phyloP scores from a whole-genome alignment of 768 basidiomycete species.

The Grammothele lineata region DNA sequence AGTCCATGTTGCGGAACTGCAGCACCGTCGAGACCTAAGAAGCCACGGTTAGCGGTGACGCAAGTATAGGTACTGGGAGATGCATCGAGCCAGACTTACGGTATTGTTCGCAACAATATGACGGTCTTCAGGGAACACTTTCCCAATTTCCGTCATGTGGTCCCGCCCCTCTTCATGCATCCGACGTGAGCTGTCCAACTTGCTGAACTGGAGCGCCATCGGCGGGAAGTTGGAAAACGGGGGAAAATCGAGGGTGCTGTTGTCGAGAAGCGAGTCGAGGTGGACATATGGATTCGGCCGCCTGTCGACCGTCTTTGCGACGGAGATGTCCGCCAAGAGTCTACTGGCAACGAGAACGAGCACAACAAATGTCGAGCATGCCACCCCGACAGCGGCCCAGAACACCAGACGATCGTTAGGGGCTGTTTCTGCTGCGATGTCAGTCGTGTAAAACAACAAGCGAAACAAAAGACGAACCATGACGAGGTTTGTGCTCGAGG shows the following conservation, averaged over 20 bases:
- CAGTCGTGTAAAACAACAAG: too few relatives aligned
- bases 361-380: not conserved
- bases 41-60: too few relatives aligned
- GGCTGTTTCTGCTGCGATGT: too few relatives aligned
- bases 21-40: conserved; percentile 6
- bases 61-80: too few relatives aligned
- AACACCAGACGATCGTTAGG: conserved; percentile 2
- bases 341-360: not conserved
- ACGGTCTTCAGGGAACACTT: conserved; percentile 14
- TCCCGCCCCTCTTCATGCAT: conserved; percentile 6
- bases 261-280: conserved; percentile 4
- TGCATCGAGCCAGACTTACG: too few relatives aligned
- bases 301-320: too few relatives aligned
- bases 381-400: conserved; percentile 6
- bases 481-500: too few relatives aligned
- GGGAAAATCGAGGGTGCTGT: not conserved
- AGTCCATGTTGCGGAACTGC: conserved; percentile 17
- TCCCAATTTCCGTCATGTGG: conserved; percentile 3
- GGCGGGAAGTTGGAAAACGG: conserved; percentile 14
- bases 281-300: conserved; percentile 13
- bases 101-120: conserved; percentile 3
- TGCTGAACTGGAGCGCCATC: conserved; percentile 6
- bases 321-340: too few relatives aligned
- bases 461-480: too few relatives aligned
- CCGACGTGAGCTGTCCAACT: conserved; percentile 1